Base-by-base conservation (phyloP, 768 basidiomycete genomes). In the Mycena maculata region DNA sequence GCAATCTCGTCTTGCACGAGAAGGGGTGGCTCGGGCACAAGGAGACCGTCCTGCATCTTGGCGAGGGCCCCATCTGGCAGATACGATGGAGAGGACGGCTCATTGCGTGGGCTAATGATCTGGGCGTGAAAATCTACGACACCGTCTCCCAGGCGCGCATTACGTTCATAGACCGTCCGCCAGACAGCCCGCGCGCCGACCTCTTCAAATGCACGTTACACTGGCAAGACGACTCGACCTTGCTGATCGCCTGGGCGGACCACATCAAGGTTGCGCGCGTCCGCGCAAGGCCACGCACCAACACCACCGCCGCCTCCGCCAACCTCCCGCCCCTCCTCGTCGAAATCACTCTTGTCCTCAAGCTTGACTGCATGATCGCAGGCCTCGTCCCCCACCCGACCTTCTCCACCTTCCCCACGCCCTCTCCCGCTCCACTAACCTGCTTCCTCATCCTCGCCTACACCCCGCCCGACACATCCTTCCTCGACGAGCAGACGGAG, bases 21-120 rank as follows among this genome's bases (percentile, higher is more conserved):
- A 98, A 98, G 75, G 94, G 96, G 8, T 98, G 98, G 96, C 80
- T 98, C 1, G 96, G 97, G 0, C 93, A 98, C 73, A 98, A 94
- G 74, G 96, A 97, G 76, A 93, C 91, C 0, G 77, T 91, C 8
- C 76, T 98, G 22, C 91, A 95, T 74, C 83, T 76, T 6, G 93
- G 92, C 5, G 98, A 99, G 79, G 98, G 97, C 13, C 94, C 98
- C 0, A 94, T 99, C 57, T 98, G 96, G 95, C 89, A 90, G 56
- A 88, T 91, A 12, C 86, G 91, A 63, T 99, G 98, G 98, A 83
- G 89, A 73, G 91, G 90, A 1, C 86, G 86, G 52, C 82, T 98
- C 31, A 95, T 98, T 70, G 96, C 95, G 0, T 99, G 98, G 98
- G 95, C 96, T 4, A 98, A 96, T 71, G 98, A 99, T 76, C 72